These are phyloP conservation scores for Penicillium atrosanguineum DNA, from an alignment of 495 filamentous ascomycete genomes.

Conservation along the genomic window DNA sequence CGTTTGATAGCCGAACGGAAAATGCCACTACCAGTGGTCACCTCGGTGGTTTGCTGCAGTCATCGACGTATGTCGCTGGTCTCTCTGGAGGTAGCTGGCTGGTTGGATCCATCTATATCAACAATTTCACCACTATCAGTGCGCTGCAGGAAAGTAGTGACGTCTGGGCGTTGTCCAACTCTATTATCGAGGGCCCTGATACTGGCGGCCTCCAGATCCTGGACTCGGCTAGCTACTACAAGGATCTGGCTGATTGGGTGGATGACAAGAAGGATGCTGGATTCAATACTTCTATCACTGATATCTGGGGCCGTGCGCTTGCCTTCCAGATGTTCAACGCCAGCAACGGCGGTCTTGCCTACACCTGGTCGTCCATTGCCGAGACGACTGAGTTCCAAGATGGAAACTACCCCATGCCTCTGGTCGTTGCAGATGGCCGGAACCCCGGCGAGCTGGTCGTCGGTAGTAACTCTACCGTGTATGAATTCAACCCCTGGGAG, in stretches of 20 bases:
- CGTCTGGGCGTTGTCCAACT: conserved; percentile 75
- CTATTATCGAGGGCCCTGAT: conserved; percentile 68
- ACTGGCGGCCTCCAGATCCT: conserved; percentile 50
- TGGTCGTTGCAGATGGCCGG: conserved; percentile 75
- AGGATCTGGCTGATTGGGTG: conserved; percentile 60
- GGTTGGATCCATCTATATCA: conserved; percentile 78
- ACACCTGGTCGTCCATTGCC: conserved; percentile 88
- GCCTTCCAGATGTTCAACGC: conserved; percentile 83
- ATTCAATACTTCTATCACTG: conserved; percentile 76
- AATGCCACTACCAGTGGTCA: conserved; percentile 65
- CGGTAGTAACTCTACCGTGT: conserved; percentile 75
- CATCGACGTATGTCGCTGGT: conserved; percentile 79
- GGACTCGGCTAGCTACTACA: conserved; percentile 63
- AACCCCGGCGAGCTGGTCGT: conserved; percentile 62
- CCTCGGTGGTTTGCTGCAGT: conserved; percentile 82
- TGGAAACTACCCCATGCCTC: conserved; percentile 78
- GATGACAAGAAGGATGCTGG: conserved; percentile 64
- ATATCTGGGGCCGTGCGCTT: conserved; percentile 80
- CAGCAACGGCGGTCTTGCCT: conserved; percentile 69
- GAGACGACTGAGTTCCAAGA: conserved; percentile 60
- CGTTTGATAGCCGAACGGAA: conserved; percentile 74
- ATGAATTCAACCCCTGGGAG: conserved; percentile 86
- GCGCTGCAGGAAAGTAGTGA: conserved; percentile 50
- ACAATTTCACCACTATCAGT: conserved; percentile 82
- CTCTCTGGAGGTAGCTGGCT: conserved; percentile 89